Base-by-base conservation (phyloP, 192 early-diverging fungal genomes). In the Helicostylum pulchrum region DNA sequence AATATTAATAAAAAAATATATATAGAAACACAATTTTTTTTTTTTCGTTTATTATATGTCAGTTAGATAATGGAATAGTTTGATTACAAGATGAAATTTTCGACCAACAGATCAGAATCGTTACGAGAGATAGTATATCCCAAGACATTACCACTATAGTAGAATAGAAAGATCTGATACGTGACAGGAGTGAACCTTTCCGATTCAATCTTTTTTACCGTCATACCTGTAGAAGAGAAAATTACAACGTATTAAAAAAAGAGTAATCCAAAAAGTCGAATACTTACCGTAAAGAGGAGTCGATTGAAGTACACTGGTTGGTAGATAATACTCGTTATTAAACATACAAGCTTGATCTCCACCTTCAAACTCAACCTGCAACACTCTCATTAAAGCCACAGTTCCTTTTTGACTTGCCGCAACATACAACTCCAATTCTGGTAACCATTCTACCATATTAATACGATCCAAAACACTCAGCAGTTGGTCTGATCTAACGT, bases 401-500 rank as follows among this genome's bases (percentile, higher is more conserved):
- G 49, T 60, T 45, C 71, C 71, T 47, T 67, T 73, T 44, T 73
- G 71, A 26, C 61, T 64, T 3, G 61, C 71, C 0, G 52, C 44
- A 30, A 73, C 42, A 30, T 49, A 53, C 10, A 73, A 17, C 39
- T 73, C 71, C 53, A 73, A 21, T 14, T 73, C 71, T 4, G 71
- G 66, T 42, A 73, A 32, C 71, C 71, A 73, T 53, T 73, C 71
- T 11, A 68, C 50, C 42, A 73, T 47, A 46, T 60, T 60, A 4
- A 73, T 39, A 44, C 71, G 19, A 45, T 73, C 71, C 11, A 73
- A 45, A 11, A 32, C 8, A 17, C 21, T 23, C 12, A 68, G 44
- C 21, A 64, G 9, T 53, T 49, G 32, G 26, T 68, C 71, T 0
- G 56, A 44, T 5, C 71, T 65, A 15, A 73, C 36, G 54, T 73